Base-by-base conservation (phyloP, 371 early-diverging fungal species). In the Apophysomyces sp. region DNA sequence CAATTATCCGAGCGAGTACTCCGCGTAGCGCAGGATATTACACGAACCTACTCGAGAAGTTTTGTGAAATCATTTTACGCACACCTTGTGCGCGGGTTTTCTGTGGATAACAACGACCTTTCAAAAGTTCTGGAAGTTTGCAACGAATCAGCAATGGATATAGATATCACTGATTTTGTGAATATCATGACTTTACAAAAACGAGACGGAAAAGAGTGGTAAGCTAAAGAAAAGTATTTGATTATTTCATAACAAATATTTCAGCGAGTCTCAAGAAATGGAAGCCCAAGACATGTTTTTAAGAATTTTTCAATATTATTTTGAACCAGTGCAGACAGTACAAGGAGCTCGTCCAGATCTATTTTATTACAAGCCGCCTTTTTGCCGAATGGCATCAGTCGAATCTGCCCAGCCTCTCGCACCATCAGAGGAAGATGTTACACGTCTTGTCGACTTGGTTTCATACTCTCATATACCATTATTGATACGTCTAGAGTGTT, bases 131-230 rank as follows among this genome's bases (percentile, higher is more conserved):
- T 86, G 28, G 77, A 78, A 13, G 71, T 84, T 2, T 90, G 91
- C 55, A 74, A 80, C 28, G 84, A 89, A 52, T 80, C 84, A 0
- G 61, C 69, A 5, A 81, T 91, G 63, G 86, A 89, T 29, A 83
- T 92, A 37, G 87, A 91, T 70, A 81, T 91, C 13, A 91, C 93
- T 1, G 83, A 77, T 1, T 91, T 86, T 68, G 63, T 92, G 5
- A 90, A 91, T 61, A 83, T 84, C 0, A 73, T 81, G 65, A 73
- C 82, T 9, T 76, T 81, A 57, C 78, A 77, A 51, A 65, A 76
- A 36, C 69, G 77, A 26, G 61, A 69, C 15, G 72, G 71, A 1
- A 53, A 57, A 28, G 66, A 77, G 21, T 66, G 78, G 85, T 82
- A 81, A 58, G 52, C n/a, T 7, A 9, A 30, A 24, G 24, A 16